These are phyloP conservation scores for Lipomyces japonicus DNA, from an alignment of 805 yeast genomes.

Conservation along the genomic window DNA sequence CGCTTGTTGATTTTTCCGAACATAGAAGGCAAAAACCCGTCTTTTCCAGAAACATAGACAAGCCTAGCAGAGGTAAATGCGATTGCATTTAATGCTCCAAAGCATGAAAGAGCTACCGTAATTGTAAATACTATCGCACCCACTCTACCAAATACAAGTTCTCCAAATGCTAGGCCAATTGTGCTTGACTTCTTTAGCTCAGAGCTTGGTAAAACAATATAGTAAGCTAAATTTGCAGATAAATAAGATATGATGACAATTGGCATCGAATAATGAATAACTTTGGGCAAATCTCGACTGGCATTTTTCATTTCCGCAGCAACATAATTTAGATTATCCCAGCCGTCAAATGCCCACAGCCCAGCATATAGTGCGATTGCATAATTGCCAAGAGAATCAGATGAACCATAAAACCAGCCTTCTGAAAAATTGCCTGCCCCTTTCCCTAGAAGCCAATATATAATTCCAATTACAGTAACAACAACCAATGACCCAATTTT, in stretches of 20 bases:
- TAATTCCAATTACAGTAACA: slow-evolving; percentile 36
- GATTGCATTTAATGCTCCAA: slow-evolving; percentile 44
- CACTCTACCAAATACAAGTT: slow-evolving; percentile 32
- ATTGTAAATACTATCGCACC: slow-evolving; percentile 37
- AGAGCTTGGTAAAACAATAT: slow-evolving; percentile 72
- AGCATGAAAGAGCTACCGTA: slow-evolving; percentile 40
- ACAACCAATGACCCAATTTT: slow-evolving; percentile 37
- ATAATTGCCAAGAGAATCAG: slow-evolving; percentile 33
- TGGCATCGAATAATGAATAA: slow-evolving; percentile 43
- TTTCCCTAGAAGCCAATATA: slow-evolving; percentile 25
- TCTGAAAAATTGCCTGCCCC: slow-evolving; percentile 31
- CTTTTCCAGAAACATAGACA: slow-evolving; percentile 39
- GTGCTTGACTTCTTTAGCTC: slow-evolving; percentile 40
- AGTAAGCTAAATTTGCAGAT: slow-evolving; percentile 40
- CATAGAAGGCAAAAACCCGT: slow-evolving; percentile 36
- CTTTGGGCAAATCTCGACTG: slow-evolving; percentile 39
- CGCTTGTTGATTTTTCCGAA: slow-evolving; percentile 31
- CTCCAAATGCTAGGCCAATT: slow-evolving; percentile 39
- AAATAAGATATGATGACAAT: slow-evolving; percentile 39
- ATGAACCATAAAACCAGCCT: slow-evolving; percentile 34
- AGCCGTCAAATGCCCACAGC: slow-evolving; percentile 46
- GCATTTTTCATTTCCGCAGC: slow-evolving; percentile 43
- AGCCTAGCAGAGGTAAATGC: slow-evolving; percentile 39
- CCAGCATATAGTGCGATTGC: slow-evolving; percentile 43
- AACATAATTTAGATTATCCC: slow-evolving; percentile 44